Evolutionary conservation across 768 basidiomycete species (phyloP), one percentile per base, ranked within the genome.

Genomic region (Cyclocybe cylindracea): DNA sequence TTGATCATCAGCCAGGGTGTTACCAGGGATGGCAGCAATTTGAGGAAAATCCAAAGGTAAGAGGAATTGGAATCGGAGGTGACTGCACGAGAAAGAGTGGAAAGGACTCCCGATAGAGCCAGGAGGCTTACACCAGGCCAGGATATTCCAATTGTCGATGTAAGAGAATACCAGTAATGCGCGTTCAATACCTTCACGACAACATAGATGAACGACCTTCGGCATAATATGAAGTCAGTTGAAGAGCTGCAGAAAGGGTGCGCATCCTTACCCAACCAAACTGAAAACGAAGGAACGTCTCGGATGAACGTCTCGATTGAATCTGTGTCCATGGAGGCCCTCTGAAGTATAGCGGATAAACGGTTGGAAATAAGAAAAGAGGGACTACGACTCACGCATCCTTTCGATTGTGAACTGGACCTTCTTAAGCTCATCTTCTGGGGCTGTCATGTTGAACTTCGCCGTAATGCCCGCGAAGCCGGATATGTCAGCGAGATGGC

Each of bases 151-250:
- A 61, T 64, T 2, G 67, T 72, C 0, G 70, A 65, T 41, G 57
- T 62, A 19, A 68, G 64, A 0, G 66, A 67, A 45, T 60, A 72
- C 73, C 72, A 73, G 50, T 72, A 75, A 39, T 63, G 52, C 29
- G 62, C 38, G 14, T 57, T 44, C 5, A 70, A 53, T 29, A 61
- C 1, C 7, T 39, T 39, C 5, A 41, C 40, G n/a, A 59, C 4
- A 13, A 50, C 9, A 16, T 39, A 29, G 19, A 66, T 29, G 4
- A 46, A 40, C 3, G 37, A 2, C 7, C 69, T 70, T 44, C 11
- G 11, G 10, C 16, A 32, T 10, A 13, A 24, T 18, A 37, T 7
- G 32, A 13, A 11, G 19, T 24, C 46, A 33, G 35, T n/a, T n/a
- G 5, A 7, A 4, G 34, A 14, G 40, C 1, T 19, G n/a, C 14